These are phyloP conservation scores for Boletus bicolor DNA, from an alignment of 768 basidiomycete species.

Conservation along the genomic window DNA sequence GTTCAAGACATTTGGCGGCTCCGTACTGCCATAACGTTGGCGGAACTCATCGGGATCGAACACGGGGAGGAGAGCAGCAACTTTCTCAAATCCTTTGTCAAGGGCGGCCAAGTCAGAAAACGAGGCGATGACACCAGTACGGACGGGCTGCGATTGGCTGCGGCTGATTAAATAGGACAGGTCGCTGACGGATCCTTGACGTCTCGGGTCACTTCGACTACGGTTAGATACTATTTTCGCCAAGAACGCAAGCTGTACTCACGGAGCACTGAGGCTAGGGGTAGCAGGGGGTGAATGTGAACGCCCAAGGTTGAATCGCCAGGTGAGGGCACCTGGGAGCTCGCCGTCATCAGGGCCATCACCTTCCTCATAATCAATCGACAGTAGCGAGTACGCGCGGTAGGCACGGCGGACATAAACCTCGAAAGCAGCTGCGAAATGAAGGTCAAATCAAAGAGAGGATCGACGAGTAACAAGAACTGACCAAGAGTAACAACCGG, in stretches of 20 bases:
- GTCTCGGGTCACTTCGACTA: slow-evolving; percentile 51
- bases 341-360: slow-evolving; percentile 83
- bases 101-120: slow-evolving; percentile 75
- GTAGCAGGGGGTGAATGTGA: slow-evolving; percentile 85
- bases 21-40: slow-evolving; percentile 70
- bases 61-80: slow-evolving; percentile 67
- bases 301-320: slow-evolving; percentile 94
- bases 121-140: slow-evolving; percentile 88
- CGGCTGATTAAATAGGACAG: slow-evolving; percentile 88
- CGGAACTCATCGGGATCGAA: slow-evolving; percentile 71
- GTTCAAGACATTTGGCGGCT: slow-evolving; percentile 92
- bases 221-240: slow-evolving; percentile 3
- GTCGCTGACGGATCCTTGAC: slow-evolving; percentile 94
- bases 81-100: slow-evolving; percentile 68
- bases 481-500: slow-evolving; percentile 78
- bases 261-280: slow-evolving; percentile 52
- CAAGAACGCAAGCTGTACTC: slow-evolving; percentile 4
- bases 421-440: slow-evolving; percentile 76
- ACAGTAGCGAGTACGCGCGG: slow-evolving; percentile 86
- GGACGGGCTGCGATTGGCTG: slow-evolving; percentile 83
- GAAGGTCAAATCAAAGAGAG: background rate
- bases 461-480: slow-evolving; percentile 22
- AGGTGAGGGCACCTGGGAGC: slow-evolving; percentile 74
- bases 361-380: slow-evolving; percentile 93
- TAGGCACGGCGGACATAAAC: slow-evolving; percentile 96